phyloP scores from a whole-genome alignment of 306 rosid genomes.

The Vigna radiata region DNA sequence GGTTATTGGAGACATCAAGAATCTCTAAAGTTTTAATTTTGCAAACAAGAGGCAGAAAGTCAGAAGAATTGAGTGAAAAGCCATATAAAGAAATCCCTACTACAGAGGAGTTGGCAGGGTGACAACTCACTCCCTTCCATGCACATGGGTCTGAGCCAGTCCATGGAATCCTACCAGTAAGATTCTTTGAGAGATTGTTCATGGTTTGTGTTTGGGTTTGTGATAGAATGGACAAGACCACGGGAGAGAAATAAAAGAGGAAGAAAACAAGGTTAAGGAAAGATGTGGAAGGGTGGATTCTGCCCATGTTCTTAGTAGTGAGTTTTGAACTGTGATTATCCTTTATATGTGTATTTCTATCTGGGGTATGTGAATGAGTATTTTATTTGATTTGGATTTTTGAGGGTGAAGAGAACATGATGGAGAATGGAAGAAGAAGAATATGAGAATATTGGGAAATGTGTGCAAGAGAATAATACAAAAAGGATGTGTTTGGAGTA shows the following conservation, averaged over 20 bases:
- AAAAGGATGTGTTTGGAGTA: not conserved
- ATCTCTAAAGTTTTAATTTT: conserved; percentile 61
- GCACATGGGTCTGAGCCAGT: conserved; percentile 61
- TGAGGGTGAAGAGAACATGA: conserved; percentile 33
- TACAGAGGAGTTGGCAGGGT: conserved; percentile 45
- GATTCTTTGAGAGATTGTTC: conserved; percentile 44
- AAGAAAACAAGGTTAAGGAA: conserved; percentile 40
- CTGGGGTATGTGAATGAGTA: not conserved
- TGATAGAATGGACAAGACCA: conserved; percentile 60
- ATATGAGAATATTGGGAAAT: not conserved
- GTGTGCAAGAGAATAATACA: not conserved
- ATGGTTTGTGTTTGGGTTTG: conserved; percentile 56
- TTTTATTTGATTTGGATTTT: conserved; percentile 1
- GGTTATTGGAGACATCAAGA: conserved; percentile 67
- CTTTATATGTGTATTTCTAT: not conserved
- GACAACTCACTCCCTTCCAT: conserved; percentile 72
- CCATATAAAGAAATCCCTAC: conserved; percentile 48
- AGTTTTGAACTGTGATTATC: not conserved
- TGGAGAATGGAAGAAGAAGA: not conserved
- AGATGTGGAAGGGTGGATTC: conserved; percentile 37
- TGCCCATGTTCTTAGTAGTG: conserved; percentile 49
- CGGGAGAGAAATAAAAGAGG: conserved; percentile 48
- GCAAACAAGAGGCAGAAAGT: conserved; percentile 60
- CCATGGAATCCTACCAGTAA: conserved; percentile 45
- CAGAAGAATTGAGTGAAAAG: conserved; percentile 48